Percentiles rank a stretch among this genome's conserved stretches.
Evolutionary conservation across 345 rosid species (phyloP).

Genomic region (Salix dunnii): DNA sequence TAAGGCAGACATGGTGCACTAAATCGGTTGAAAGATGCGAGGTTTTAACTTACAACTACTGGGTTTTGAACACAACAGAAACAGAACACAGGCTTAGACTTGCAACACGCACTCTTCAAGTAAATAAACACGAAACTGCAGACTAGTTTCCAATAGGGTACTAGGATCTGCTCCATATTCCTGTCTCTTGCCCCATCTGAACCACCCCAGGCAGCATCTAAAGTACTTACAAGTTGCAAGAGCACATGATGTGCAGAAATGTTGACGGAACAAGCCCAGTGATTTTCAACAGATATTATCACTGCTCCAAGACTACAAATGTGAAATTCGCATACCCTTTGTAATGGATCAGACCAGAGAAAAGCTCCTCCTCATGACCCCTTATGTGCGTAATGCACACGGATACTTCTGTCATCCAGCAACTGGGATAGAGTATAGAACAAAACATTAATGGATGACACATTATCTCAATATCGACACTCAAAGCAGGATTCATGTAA

Average conservation of each 20-base stretch:
- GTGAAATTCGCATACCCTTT: background rate
- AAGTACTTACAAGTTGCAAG: background rate
- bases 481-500: too few relatives aligned
- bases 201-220: background rate
- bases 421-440: constrained; percentile 30
- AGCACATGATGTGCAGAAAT: background rate
- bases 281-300: background rate
- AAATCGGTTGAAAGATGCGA: too few relatives aligned
- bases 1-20: too few relatives aligned
- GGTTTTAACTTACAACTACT: too few relatives aligned
- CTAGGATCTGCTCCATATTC: background rate
- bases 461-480: background rate
- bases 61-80: too few relatives aligned
- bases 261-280: background rate
- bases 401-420: constrained; percentile 65
- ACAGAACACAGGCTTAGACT: too few relatives aligned
- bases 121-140: background rate
- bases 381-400: constrained; percentile 49
- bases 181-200: background rate
- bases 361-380: constrained; percentile 6
- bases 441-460: background rate
- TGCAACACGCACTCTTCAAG: too few relatives aligned
- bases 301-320: background rate
- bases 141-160: background rate
- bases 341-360: constrained; percentile 3